These are phyloP conservation scores for Afroboletus lepidellus DNA, from an alignment of 1,284 basidiomycete species.

Conservation along the genomic window DNA sequence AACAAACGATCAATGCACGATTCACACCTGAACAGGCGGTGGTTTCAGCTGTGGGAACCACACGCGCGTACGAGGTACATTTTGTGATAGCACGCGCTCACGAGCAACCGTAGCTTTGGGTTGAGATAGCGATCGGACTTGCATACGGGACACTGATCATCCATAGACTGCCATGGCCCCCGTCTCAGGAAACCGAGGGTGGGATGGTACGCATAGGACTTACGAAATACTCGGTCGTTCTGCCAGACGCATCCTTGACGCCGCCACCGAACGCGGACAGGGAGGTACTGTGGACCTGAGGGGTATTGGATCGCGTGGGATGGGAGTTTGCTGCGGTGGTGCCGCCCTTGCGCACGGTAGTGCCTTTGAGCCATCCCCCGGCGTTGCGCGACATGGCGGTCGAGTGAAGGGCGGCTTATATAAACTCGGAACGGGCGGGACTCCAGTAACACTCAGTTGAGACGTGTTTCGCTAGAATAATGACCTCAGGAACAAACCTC, in stretches of 20 bases:
- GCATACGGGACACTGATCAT: constrained; percentile 97
- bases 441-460: neutral
- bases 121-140: constrained; percentile 96
- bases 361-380: constrained; percentile 67
- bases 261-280: constrained; percentile 72
- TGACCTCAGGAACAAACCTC: neutral
- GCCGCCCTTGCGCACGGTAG: constrained; percentile 66
- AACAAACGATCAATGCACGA: constrained; percentile 97
- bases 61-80: constrained; percentile 56
- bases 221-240: constrained; percentile 76
- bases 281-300: constrained; percentile 69
- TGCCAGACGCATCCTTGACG: constrained; percentile 78
- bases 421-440: constrained; percentile 7
- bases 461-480: constrained; percentile 15
- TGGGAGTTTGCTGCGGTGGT: constrained; percentile 43
- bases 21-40: constrained; percentile 71
- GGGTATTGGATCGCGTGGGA: constrained; percentile 58
- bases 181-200: constrained; percentile 9
- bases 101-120: constrained; percentile 89
- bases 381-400: constrained; percentile 30
- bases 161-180: constrained; percentile 63
- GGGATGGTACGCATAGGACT: constrained; percentile 28
- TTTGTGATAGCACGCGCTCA: constrained; percentile 98
- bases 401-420: constrained; percentile 10
- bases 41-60: constrained; percentile 11